Conservation (phyloP, 2,329 filamentous ascomycete species). For the Calonectria crousiana region DNA sequence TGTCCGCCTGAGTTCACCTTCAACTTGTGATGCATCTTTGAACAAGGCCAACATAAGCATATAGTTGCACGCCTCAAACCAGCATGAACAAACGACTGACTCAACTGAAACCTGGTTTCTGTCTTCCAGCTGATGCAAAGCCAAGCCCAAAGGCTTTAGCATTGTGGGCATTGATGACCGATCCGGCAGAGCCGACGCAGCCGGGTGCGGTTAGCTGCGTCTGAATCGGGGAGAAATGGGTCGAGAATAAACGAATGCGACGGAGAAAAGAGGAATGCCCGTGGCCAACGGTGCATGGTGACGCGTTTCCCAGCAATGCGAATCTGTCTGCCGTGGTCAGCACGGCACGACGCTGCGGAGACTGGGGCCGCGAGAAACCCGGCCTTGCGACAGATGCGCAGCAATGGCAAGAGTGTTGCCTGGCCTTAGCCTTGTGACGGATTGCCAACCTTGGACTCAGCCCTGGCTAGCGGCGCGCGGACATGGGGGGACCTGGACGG, state of each 20-base stretch:
- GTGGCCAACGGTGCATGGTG: background rate
- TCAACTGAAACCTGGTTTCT: background rate
- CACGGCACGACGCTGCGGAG: background rate
- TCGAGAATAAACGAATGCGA: background rate
- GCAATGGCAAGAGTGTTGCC: background rate
- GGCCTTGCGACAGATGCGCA: background rate
- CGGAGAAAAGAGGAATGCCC: background rate
- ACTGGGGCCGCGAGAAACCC: background rate
- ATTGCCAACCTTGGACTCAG: background rate
- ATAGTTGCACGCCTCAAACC: background rate
- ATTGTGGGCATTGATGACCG: background rate
- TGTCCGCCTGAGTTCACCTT: background rate
- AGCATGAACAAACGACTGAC: background rate
- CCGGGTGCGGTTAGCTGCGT: background rate
- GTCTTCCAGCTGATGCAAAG: background rate
- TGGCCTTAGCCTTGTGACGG: background rate
- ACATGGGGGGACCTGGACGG: slow-evolving; percentile 5
- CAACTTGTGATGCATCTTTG: background rate
- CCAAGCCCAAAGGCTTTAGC: background rate
- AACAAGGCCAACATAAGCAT: background rate
- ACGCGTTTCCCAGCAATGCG: background rate
- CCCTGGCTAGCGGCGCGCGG: background rate
- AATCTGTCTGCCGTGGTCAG: background rate
- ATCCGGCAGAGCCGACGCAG: background rate
- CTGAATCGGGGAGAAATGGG: background rate